Evolutionary conservation across 192 early-diverging fungal genomes (phyloP).

Genomic region (Powellomyces hirtus): DNA sequence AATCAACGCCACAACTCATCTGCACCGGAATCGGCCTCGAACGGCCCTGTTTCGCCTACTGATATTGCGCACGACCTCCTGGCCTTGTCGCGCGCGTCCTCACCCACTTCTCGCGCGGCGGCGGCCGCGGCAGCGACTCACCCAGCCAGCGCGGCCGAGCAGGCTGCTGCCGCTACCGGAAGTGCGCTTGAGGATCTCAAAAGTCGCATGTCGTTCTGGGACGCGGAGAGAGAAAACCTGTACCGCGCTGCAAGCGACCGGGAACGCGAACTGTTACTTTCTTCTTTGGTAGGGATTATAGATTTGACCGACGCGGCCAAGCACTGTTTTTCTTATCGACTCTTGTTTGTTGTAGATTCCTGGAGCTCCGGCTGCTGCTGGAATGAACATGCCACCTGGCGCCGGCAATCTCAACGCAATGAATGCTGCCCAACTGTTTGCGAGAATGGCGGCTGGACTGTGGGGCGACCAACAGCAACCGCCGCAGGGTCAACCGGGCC

Average conservation of each 20-base stretch:
- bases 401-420: conserved; percentile 2
- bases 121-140: not conserved
- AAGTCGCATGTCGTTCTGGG: conserved; percentile 31
- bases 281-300: conserved; percentile 4
- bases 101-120: conserved; percentile 1
- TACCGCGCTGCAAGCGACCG: conserved; percentile 25
- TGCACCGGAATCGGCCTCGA: not conserved
- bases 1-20: not conserved
- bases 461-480: conserved; percentile 2
- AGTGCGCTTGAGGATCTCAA: conserved; percentile 28
- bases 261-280: conserved; percentile 21
- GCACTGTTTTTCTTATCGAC: not conserved
- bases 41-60: conserved; percentile 14
- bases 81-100: conserved; percentile 24
- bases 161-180: not conserved
- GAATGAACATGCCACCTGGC: not conserved
- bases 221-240: conserved; percentile 28
- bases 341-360: not conserved
- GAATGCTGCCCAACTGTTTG: conserved; percentile 23
- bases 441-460: conserved; percentile 16
- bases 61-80: conserved; percentile 31
- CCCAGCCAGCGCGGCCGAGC: not conserved
- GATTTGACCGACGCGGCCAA: not conserved
- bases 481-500: not conserved
- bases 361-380: conserved; percentile 6